phyloP scores from a whole-genome alignment of 805 yeast genomes.

The Candida dendrica region DNA sequence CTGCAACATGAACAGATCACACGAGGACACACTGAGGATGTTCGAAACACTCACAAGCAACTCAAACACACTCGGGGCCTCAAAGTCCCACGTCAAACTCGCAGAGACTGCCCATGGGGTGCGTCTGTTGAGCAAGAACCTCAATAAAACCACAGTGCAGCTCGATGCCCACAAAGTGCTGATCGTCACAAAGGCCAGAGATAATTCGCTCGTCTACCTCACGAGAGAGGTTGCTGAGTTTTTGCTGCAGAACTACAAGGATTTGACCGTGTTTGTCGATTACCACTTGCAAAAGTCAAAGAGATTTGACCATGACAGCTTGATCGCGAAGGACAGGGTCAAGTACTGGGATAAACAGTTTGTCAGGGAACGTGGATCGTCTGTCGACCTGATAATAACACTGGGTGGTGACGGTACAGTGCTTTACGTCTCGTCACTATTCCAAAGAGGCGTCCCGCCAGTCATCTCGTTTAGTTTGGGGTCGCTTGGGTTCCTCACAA shows the following conservation, averaged over 20 bases:
- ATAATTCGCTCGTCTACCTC: constrained; percentile 64
- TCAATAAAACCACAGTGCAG: constrained; percentile 64
- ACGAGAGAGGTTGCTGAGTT: constrained; percentile 79
- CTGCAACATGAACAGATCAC: background rate
- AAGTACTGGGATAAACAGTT: constrained; percentile 66
- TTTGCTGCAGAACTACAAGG: constrained; percentile 40
- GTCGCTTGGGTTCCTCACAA: constrained; percentile 86
- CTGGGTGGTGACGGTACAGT: constrained; percentile 98
- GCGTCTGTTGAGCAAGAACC: constrained; percentile 63
- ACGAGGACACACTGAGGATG: constrained; percentile 15
- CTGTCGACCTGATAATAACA: constrained; percentile 74
- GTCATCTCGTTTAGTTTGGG: constrained; percentile 85
- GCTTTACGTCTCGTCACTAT: constrained; percentile 76
- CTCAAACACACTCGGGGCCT: constrained; percentile 43
- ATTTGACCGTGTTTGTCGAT: constrained; percentile 64
- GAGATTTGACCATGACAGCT: constrained; percentile 53
- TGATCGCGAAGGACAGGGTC: constrained; percentile 39
- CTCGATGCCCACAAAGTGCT: constrained; percentile 63
- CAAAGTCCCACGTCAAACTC: constrained; percentile 63
- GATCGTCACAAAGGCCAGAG: constrained; percentile 88
- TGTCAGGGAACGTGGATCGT: constrained; percentile 33
- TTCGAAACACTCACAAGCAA: constrained; percentile 16
- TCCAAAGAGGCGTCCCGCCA: constrained; percentile 85
- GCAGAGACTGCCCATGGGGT: constrained; percentile 82
- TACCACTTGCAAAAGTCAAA: constrained; percentile 51